Evolutionary conservation across 2,329 filamentous ascomycete genomes (phyloP).

Genomic region (Tolypocladium tundrense): DNA sequence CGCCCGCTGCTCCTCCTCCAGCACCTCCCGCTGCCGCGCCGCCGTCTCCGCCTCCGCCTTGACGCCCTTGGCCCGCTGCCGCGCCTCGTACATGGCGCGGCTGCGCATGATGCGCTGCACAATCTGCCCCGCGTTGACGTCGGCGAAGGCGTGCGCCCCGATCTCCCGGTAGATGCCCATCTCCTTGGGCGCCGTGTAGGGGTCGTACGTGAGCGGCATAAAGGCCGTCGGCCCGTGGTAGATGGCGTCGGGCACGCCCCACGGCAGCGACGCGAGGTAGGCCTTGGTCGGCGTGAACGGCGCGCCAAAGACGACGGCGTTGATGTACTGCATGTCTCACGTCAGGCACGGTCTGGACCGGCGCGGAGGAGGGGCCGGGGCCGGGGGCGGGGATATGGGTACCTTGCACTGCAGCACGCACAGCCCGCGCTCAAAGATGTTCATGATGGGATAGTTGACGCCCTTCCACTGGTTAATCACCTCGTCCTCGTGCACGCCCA

Average conservation of each 20-base stretch:
- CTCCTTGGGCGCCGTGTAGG: constrained; percentile 68
- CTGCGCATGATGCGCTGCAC: constrained; percentile 84
- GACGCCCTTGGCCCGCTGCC: constrained; percentile 80
- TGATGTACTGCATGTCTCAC: constrained; percentile 54
- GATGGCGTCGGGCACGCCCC: constrained; percentile 64
- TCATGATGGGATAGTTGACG: constrained; percentile 99
- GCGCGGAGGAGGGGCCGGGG: too few species aligned
- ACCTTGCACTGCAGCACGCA: constrained; percentile 93
- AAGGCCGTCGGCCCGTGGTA: constrained; percentile 97
- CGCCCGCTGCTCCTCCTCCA: constrained; percentile 47
- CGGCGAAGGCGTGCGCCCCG: constrained; percentile 63
- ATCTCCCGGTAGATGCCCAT: constrained; percentile 81
- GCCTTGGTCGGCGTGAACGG: constrained; percentile 75
- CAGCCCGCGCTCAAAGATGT: constrained; percentile 90
- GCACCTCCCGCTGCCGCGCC: constrained; percentile 48
- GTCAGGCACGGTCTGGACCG: too few species aligned
- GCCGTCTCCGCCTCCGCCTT: constrained; percentile 71
- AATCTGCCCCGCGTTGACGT: constrained; percentile 88
- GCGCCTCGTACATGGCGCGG: constrained; percentile 77
- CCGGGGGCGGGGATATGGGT: constrained; percentile 7
- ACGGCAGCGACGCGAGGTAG: constrained; percentile 68
- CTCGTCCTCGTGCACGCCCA: constrained; percentile 86
- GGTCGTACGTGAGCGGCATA: constrained; percentile 70
- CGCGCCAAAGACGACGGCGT: constrained; percentile 80
- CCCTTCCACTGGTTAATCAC: constrained; percentile 97